Evolutionary conservation across 768 basidiomycete genomes (phyloP), one percentile per base, ranked within the genome.

Genomic region (Agrocybe chaxingu): DNA sequence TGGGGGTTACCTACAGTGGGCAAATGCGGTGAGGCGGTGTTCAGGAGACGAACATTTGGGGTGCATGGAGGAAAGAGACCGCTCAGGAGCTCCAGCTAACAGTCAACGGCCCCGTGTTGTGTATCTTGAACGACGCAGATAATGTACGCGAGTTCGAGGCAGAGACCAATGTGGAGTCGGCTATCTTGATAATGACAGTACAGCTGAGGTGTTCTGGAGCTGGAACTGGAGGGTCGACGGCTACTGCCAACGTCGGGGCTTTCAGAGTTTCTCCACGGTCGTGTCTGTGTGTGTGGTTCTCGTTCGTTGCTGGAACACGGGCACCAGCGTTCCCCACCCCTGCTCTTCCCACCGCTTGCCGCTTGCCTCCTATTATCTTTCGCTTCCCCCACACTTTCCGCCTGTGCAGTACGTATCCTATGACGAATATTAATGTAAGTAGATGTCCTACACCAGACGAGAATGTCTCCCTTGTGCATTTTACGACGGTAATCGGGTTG

Each of bases 51-150:
- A 16, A 16, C 16, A 16, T 16, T 16, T 16, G 16, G 16, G 16
- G 1, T 1, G 16, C 16, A 16, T 16, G 16, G 16, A 16, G 16
- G 16, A 16, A 16, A 16, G 16, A 16, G 1, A 16, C 16, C 1
- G 37, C 16, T 57, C 38, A 54, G 30, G 51, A 45, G 6, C 46
- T 52, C 56, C 57, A 55, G 19, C 45, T 45, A 8, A 57, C 48
- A 49, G 59, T 58, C 24, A 68, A 44, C 19, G 66, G 62, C 6
- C 57, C 57, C 29, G 58, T 51, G 39, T 63, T 56, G 12, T 56
- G 50, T n/a, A 65, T 49, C 42, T 43, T 54, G 19, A 65, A 61
- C 12, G 47, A 53, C n/a, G 31, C 24, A 9, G 37, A 45, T 8
- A 46, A 52, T 7, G 49, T 45, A 8, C 55, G 50, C 7, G 51